Evolutionary conservation across 2,329 filamentous ascomycete species (phyloP).

Genomic region (Phyllosticta citribraziliensis): DNA sequence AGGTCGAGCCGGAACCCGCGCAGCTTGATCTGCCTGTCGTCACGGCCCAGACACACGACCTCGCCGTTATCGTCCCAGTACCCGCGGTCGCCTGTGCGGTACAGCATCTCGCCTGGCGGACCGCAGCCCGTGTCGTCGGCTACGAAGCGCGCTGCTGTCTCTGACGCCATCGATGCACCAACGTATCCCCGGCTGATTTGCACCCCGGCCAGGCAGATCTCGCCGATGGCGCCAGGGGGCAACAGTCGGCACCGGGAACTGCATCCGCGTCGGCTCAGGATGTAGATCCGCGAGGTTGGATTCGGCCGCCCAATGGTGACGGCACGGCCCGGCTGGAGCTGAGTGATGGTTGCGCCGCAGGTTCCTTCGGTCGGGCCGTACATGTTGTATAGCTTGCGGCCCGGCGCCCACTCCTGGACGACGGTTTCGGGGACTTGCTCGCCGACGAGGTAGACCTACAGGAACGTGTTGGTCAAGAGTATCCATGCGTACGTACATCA

Average conservation of each 20-base stretch:
- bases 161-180: conserved; percentile 16
- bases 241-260: not conserved
- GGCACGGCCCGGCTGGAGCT: no score
- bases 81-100: conserved; percentile 35
- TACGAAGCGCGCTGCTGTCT: no score
- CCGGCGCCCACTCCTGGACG: no score
- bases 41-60: conserved; percentile 31
- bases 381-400: no score
- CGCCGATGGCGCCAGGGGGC: conserved; percentile 29
- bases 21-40: conserved; percentile 34
- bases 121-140: conserved; percentile 16
- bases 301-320: no score
- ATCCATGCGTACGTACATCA: no score
- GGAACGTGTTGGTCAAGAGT: not conserved
- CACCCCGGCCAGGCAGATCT: conserved; percentile 35
- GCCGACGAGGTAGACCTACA: not conserved
- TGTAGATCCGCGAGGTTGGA: no score
- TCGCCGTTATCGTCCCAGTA: conserved; percentile 28
- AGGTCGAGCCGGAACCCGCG: conserved; percentile 32
- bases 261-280: no score
- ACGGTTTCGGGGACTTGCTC: conserved; percentile 13
- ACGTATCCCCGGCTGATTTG: conserved; percentile 34
- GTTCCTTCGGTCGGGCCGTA: no score
- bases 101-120: conserved; percentile 17
- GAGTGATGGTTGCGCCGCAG: no score